These are phyloP conservation scores for Clohesyomyces aquaticus DNA, from an alignment of 495 filamentous ascomycete genomes.

Conservation along the genomic window DNA sequence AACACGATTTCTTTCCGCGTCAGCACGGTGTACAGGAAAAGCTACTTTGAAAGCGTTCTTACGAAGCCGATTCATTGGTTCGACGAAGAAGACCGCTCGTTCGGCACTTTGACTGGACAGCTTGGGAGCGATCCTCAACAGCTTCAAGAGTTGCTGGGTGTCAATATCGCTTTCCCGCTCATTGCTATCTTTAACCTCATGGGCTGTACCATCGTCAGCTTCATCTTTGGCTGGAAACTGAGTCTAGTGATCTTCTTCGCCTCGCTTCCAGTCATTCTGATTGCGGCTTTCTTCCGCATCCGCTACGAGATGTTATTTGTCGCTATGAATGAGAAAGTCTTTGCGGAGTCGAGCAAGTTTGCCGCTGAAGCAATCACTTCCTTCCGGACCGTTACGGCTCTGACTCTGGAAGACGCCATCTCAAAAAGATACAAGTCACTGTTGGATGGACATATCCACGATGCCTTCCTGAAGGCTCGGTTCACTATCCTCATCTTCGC, in stretches of 20 bases:
- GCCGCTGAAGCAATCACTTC: slow-evolving; percentile 17
- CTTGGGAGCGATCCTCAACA: slow-evolving; percentile 66
- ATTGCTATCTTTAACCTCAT: slow-evolving; percentile 74
- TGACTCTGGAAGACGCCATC: slow-evolving; percentile 20
- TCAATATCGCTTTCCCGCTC: slow-evolving; percentile 50
- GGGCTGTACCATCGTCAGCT: slow-evolving; percentile 65
- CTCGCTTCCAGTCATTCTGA: slow-evolving; percentile 50
- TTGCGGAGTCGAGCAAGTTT: slow-evolving; percentile 35
- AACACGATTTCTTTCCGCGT: slow-evolving; percentile 3
- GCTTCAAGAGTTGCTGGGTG: slow-evolving; percentile 78
- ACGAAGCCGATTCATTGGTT: slow-evolving; percentile 90
- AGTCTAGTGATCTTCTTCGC: slow-evolving; percentile 54
- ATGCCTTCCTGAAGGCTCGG: slow-evolving; percentile 47
- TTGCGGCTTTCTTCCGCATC: slow-evolving; percentile 77
- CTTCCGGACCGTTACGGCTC: slow-evolving; percentile 18
- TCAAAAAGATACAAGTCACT: slow-evolving; percentile 10
- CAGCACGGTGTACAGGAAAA: slow-evolving; percentile 61
- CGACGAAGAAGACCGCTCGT: slow-evolving; percentile 81
- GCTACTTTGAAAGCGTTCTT: slow-evolving; percentile 80
- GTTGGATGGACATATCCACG: slow-evolving; percentile 9
- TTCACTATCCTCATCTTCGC: slow-evolving; percentile 75
- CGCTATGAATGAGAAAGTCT: slow-evolving; percentile 10
- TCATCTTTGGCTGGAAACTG: slow-evolving; percentile 76
- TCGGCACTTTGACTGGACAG: slow-evolving; percentile 83
- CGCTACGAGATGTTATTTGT: slow-evolving; percentile 47